Base-by-base conservation (phyloP, 257 asterid genomes). In the Buddleja alternifolia region DNA sequence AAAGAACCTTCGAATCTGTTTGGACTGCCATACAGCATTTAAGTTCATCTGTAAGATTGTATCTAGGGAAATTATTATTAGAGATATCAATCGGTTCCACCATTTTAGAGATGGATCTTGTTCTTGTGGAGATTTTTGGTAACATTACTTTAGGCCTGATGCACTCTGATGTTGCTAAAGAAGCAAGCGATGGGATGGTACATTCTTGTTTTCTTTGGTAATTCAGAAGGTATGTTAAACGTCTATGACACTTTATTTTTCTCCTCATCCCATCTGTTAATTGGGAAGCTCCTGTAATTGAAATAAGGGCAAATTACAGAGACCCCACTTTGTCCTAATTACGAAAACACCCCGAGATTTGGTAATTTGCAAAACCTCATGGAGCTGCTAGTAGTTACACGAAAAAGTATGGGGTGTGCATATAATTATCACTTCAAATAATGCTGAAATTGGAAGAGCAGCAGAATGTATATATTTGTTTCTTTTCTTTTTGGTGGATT, bases 71-170 rank as follows among this genome's bases (percentile, higher is more conserved):
- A 86, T 90, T 42, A 77, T 90, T 65, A 75, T 90, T 59, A 78
- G 96, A 72, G 97, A 90, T 64, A 54, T 81, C 70, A 90, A 80
- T 75, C 84, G 97, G 46, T 90, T 88, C 75, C 97, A 90, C 77
- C 97, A 86, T 82, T 90, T 90, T 42, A 85, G 80, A 46, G 80
- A 81, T 44, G 97, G 97, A 7, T 66, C 77, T 63, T 90, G 97
- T 75, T 86, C 97, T 19, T 90, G 97, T 74, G 86, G 90, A 34
- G 97, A 90, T 76, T 90, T 86, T 60, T 88, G 97, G 96, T 90
- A 72, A 66, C 54, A 20, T 60, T 61, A 36, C 32, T 36, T n/a
- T 46, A 47, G 60, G 53, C 39, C 42, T 25, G 55, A 59, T 39
- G 50, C 32, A 29, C 53, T 63, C 45, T 41, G 37, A 2, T 53